Evolutionary conservation across 2,329 filamentous ascomycete genomes (phyloP).

Genomic region (Pseudocercospora musae): DNA sequence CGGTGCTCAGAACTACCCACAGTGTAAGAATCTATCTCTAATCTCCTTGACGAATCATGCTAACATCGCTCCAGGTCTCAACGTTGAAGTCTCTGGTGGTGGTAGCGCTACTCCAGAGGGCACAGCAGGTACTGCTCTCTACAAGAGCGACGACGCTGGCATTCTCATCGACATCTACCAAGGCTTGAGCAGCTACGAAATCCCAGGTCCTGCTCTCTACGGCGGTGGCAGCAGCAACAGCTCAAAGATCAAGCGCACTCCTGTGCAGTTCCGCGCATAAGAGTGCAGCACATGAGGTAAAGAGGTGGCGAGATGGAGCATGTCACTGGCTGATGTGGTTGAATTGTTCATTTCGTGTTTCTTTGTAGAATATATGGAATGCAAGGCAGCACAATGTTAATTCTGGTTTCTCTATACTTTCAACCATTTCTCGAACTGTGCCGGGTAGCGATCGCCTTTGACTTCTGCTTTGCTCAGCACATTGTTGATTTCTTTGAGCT

Average conservation of each 20-base stretch:
- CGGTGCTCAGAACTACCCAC: conserved; percentile 46
- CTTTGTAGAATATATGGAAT: not conserved
- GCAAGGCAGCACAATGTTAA: not conserved
- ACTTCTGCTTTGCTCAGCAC: conserved; percentile 48
- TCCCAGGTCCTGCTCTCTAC: conserved; percentile 48
- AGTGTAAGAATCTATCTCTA: conserved; percentile 13
- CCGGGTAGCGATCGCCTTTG: conserved; percentile 29
- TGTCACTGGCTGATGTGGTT: conserved; percentile 5
- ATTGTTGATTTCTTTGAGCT: conserved; percentile 49
- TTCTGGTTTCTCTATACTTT: not conserved
- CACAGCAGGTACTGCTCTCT: conserved; percentile 52
- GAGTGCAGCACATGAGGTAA: not conserved
- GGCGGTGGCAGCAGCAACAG: conserved; percentile 1
- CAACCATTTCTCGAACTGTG: conserved; percentile 6
- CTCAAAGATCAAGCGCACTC: conserved; percentile 1
- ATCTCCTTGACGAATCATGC: not conserved
- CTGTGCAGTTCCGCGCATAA: conserved; percentile 6
- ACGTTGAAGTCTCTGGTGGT: conserved; percentile 57
- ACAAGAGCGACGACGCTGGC: conserved; percentile 56
- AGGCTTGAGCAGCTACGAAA: conserved; percentile 45
- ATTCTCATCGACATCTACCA: conserved; percentile 60
- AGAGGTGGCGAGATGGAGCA: not conserved
- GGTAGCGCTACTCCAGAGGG: conserved; percentile 49
- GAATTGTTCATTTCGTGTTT: not conserved
- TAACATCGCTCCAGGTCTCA: conserved; percentile 44